phyloP scores from a whole-genome alignment of 1,139 yeast genomes.

The Lipomyces yarrowii region DNA sequence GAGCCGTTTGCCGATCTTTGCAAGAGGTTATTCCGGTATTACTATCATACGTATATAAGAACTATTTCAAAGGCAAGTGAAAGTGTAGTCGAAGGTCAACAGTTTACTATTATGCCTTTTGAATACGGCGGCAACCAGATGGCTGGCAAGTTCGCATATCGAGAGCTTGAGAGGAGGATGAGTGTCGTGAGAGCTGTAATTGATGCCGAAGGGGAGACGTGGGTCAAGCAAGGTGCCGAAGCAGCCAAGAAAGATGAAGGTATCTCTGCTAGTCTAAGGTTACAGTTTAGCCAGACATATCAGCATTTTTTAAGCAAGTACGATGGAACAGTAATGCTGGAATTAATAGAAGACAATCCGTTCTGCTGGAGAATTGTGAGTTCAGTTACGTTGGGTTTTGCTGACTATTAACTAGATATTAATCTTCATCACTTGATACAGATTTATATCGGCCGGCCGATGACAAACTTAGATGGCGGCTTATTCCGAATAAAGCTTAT shows the following conservation, averaged over 20 bases:
- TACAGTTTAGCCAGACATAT: slow-evolving; percentile 2
- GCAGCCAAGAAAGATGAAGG: slow-evolving; percentile 6
- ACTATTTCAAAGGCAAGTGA: slow-evolving; percentile 3
- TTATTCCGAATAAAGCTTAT: slow-evolving; percentile 12
- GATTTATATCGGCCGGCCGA: slow-evolving; percentile 19
- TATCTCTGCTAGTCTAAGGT: slow-evolving; percentile 8
- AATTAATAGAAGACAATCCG: slow-evolving; percentile 18
- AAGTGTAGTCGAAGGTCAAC: background rate
- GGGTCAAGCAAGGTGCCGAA: slow-evolving; percentile 15
- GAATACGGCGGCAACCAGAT: slow-evolving; percentile 11
- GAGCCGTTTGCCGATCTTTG: slow-evolving; percentile 19
- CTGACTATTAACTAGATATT: background rate
- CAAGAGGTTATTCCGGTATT: slow-evolving; percentile 14
- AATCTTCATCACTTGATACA: background rate
- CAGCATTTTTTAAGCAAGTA: background rate
- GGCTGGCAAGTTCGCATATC: slow-evolving; percentile 12
- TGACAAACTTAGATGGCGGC: slow-evolving; percentile 21
- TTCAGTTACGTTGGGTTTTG: background rate
- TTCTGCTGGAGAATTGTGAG: slow-evolving; percentile 17
- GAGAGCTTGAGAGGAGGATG: slow-evolving; percentile 14
- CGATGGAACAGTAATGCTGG: slow-evolving; percentile 20
- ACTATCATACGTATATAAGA: slow-evolving; percentile 12
- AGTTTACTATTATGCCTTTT: slow-evolving; percentile 17
- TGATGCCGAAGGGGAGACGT: slow-evolving; percentile 14
- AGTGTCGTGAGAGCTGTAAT: slow-evolving; percentile 8